These are phyloP conservation scores for Mycena metata DNA, from an alignment of 768 basidiomycete genomes.

Conservation along the genomic window DNA sequence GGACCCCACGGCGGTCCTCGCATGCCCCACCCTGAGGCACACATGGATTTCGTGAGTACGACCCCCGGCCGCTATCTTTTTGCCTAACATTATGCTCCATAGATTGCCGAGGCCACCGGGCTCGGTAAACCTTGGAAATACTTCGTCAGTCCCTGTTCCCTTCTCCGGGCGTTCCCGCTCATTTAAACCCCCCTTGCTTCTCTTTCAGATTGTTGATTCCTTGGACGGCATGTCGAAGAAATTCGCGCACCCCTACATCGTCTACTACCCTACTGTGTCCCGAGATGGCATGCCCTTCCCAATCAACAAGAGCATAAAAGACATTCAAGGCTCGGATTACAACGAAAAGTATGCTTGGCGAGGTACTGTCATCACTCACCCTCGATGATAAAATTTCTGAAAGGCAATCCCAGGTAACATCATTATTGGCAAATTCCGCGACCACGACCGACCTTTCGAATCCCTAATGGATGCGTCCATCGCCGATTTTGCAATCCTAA, in stretches of 20 bases:
- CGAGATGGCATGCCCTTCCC: conserved; percentile 89
- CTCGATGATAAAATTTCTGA: background rate
- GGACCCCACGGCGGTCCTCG: conserved; percentile 57
- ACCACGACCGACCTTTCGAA: conserved; percentile 64
- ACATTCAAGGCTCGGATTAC: conserved; percentile 76
- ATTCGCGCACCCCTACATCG: conserved; percentile 83
- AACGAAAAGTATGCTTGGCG: conserved; percentile 80
- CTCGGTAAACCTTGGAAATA: conserved; percentile 74
- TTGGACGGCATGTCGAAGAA: conserved; percentile 86
- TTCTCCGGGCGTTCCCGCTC: conserved; percentile 35
- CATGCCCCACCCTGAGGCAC: conserved; percentile 86
- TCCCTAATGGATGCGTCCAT: conserved; percentile 82
- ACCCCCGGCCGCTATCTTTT: conserved; percentile 17
- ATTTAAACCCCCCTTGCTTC: conserved; percentile 24
- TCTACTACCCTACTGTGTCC: conserved; percentile 83
- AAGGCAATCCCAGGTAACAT: conserved; percentile 64
- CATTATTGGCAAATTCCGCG: conserved; percentile 73
- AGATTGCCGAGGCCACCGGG: conserved; percentile 80
- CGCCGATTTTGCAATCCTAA: conserved; percentile 86
- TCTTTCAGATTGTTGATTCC: conserved; percentile 72
- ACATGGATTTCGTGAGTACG: conserved; percentile 79
- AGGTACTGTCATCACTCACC: conserved; percentile 42
- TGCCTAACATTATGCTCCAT: conserved; percentile 35
- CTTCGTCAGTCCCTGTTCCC: conserved; percentile 63
- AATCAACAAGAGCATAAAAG: conserved; percentile 79